Percentiles rank a stretch among this genome's conserved stretches.
phyloP scores from a whole-genome alignment of 108 stramenopile genomes.

The Skeletonema marinoi region DNA sequence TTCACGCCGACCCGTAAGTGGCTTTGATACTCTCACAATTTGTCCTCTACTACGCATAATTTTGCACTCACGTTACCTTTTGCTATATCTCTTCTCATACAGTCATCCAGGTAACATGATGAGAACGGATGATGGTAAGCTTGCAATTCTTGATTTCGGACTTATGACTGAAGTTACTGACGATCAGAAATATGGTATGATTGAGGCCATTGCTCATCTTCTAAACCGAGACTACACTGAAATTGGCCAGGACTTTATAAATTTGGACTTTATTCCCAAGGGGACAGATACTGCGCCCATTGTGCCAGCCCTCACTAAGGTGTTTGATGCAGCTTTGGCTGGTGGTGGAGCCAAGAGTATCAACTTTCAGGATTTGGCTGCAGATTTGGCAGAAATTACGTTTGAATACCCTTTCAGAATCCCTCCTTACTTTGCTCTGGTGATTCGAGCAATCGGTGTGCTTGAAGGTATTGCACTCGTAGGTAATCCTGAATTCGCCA shows the following conservation, averaged over 20 bases:
- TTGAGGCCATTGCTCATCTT: conserved; percentile 94
- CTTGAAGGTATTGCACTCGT: conserved; percentile 95
- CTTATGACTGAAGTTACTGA: conserved; percentile 94
- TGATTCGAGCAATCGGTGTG: conserved; percentile 92
- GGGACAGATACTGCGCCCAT: conserved; percentile 91
- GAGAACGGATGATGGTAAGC: conserved; percentile 87
- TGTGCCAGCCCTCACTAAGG: conserved; percentile 90
- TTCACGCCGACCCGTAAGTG: conserved; percentile 77
- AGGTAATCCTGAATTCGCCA: conserved; percentile 93
- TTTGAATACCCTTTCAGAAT: conserved; percentile 82
- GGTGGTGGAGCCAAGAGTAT: conserved; percentile 96
- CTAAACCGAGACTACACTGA: conserved; percentile 92
- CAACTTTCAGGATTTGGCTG: conserved; percentile 93
- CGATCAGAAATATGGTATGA: conserved; percentile 95
- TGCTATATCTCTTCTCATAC: neutral
- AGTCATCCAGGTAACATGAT: conserved; percentile 87
- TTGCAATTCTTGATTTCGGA: conserved; percentile 94
- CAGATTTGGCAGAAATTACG: conserved; percentile 93
- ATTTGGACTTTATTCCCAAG: conserved; percentile 91
- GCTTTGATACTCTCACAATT: neutral
- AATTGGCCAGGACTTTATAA: conserved; percentile 94
- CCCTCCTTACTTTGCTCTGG: conserved; percentile 92
- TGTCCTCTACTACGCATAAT: neutral
- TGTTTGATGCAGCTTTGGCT: conserved; percentile 94
- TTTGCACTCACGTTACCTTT: too few species aligned